A percentile compares a stretch with the other conserved stretches of the same genome.
Conservation (phyloP, 257 asterid species). For the Jacaranda mimosifolia region DNA sequence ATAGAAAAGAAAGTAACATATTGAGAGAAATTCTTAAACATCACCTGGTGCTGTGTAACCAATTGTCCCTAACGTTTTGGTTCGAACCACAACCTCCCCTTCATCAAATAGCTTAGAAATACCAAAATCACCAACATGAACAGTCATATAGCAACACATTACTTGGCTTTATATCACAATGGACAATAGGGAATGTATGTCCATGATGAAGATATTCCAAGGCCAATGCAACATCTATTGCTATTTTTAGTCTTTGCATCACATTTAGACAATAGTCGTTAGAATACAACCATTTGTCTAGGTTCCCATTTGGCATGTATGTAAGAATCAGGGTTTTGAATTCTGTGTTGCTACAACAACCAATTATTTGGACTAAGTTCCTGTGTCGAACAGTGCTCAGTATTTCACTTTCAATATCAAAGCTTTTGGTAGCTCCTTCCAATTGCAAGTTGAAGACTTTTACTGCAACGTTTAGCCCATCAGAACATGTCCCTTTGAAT, state of each 20-base stretch:
- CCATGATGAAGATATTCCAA: too few species aligned
- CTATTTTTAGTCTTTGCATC: background rate
- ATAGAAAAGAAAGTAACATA: background rate
- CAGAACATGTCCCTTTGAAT: too few species aligned
- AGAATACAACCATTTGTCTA: background rate
- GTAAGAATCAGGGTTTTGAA: constrained; percentile 41
- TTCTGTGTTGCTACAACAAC: constrained; percentile 4
- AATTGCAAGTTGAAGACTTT: constrained; percentile 42
- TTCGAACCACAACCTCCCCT: too few species aligned
- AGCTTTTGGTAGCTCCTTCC: constrained; percentile 40
- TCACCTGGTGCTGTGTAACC: constrained; percentile 48
- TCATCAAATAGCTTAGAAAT: too few species aligned
- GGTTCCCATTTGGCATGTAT: constrained; percentile 40
- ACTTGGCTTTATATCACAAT: too few species aligned
- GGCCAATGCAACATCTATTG: too few species aligned
- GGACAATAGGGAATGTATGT: too few species aligned
- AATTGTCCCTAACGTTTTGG: too few species aligned
- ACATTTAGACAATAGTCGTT: too few species aligned
- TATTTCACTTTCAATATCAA: constrained; percentile 41
- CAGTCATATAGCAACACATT: too few species aligned
- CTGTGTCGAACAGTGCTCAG: constrained; percentile 41
- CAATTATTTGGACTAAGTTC: constrained; percentile 19
- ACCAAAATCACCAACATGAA: too few species aligned
- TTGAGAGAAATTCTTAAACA: background rate
- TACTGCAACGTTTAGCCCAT: constrained; percentile 38